phyloP scores from a whole-genome alignment of 352 stramenopile genomes.

The Phytophthora agathidicida region DNA sequence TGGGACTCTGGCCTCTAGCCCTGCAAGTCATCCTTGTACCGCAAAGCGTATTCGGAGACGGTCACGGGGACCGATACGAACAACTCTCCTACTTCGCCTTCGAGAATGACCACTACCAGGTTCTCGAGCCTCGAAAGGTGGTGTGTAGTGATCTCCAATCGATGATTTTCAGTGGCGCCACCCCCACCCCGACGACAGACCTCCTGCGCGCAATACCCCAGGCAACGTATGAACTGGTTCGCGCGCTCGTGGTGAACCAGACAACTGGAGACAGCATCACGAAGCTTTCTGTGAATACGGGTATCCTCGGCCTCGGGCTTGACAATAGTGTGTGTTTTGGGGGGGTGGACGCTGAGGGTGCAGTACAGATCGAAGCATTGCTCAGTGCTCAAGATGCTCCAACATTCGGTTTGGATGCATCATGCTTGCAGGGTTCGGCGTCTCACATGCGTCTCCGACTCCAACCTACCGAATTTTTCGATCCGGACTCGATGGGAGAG shows the following conservation, averaged over 20 bases:
- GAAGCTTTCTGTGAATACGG: conserved; percentile 23
- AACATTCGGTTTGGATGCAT: conserved; percentile 31
- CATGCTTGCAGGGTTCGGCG: conserved; percentile 25
- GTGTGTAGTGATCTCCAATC: conserved; percentile 32
- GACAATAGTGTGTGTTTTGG: conserved; percentile 38
- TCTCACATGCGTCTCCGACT: conserved; percentile 39
- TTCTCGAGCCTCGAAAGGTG: conserved; percentile 28
- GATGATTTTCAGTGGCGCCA: conserved; percentile 14
- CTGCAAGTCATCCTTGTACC: conserved; percentile 38
- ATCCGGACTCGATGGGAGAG: conserved; percentile 32
- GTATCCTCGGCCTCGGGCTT: conserved; percentile 30
- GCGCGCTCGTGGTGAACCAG: conserved; percentile 31
- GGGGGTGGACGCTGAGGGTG: conserved; percentile 37
- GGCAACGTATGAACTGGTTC: conserved; percentile 20
- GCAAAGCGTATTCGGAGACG: conserved; percentile 45
- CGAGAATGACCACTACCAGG: conserved; percentile 48
- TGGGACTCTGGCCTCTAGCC: conserved; percentile 43
- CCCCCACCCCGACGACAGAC: conserved; percentile 20
- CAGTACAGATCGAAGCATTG: conserved; percentile 40
- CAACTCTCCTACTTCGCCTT: conserved; percentile 37
- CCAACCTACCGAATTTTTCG: conserved; percentile 41
- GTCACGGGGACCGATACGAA: conserved; percentile 50
- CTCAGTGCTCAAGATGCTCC: conserved; percentile 24
- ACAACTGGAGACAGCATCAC: conserved; percentile 10
- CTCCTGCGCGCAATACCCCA: conserved; percentile 32